Percentiles rank a stretch among this genome's conserved stretches.
phyloP scores from a whole-genome alignment of 257 asterid genomes.

The Nemophila menziesii region DNA sequence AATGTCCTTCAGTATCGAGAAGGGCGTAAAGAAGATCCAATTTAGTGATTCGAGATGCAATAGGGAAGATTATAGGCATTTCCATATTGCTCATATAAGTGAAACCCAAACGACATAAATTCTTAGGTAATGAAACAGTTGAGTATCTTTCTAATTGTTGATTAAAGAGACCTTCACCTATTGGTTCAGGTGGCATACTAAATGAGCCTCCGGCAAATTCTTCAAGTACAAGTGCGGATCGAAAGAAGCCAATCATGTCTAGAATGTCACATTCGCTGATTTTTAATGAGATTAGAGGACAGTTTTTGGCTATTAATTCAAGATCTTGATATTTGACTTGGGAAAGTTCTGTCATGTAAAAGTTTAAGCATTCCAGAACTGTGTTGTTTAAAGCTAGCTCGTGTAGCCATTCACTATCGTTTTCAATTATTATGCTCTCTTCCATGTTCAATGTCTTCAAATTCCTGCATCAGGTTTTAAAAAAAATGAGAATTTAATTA shows the following conservation, averaged over 20 bases:
- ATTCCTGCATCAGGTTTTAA: slow-evolving; percentile 30
- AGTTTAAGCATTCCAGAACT: slow-evolving; percentile 57
- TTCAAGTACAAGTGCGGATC: slow-evolving; percentile 45
- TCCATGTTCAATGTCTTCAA: slow-evolving; percentile 52
- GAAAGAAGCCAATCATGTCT: slow-evolving; percentile 43
- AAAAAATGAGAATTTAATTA: neutral
- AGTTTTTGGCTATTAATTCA: slow-evolving; percentile 58
- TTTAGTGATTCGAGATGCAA: slow-evolving; percentile 51
- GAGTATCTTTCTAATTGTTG: slow-evolving; percentile 36
- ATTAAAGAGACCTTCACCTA: slow-evolving; percentile 37
- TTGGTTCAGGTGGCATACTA: slow-evolving; percentile 31
- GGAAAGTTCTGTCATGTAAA: slow-evolving; percentile 54
- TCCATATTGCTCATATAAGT: slow-evolving; percentile 53
- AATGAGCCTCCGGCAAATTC: slow-evolving; percentile 79
- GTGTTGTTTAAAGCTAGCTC: slow-evolving; percentile 55
- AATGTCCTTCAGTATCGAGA: slow-evolving; percentile 81
- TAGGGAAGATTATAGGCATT: slow-evolving; percentile 50
- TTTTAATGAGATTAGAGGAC: slow-evolving; percentile 52
- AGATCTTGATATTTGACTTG: slow-evolving; percentile 39
- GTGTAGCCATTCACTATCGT: slow-evolving; percentile 62
- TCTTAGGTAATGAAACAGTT: slow-evolving; percentile 35
- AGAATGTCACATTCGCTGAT: slow-evolving; percentile 53
- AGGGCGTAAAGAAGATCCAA: slow-evolving; percentile 77
- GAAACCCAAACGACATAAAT: slow-evolving; percentile 45
- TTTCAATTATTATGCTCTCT: slow-evolving; percentile 54